These are phyloP conservation scores for Prunus padus DNA, from an alignment of 306 rosid genomes.

Conservation along the genomic window DNA sequence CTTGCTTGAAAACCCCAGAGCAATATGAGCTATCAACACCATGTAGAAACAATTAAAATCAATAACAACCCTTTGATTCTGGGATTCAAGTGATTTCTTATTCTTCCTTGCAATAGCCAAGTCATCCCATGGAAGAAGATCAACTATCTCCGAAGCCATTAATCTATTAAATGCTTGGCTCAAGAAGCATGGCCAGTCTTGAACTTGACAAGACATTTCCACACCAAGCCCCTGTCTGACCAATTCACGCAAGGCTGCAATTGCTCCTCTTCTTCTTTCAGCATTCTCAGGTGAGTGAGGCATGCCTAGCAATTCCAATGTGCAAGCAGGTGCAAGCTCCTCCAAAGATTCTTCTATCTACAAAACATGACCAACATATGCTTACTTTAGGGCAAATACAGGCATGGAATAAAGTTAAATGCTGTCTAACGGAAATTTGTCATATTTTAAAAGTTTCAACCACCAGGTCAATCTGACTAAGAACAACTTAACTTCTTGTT, in stretches of 20 bases:
- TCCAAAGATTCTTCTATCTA: conserved; percentile 98
- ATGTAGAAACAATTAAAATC: conserved; percentile 76
- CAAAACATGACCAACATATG: conserved; percentile 29
- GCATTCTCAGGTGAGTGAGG: conserved; percentile 63
- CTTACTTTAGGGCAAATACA: not conserved
- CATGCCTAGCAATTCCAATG: conserved; percentile 81
- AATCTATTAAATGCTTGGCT: conserved; percentile 75
- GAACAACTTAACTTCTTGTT: not conserved
- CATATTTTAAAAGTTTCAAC: not conserved
- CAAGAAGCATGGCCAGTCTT: conserved; percentile 91
- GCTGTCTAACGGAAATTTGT: not conserved
- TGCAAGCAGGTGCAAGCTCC: conserved; percentile 98
- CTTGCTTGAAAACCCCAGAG: conserved; percentile 88
- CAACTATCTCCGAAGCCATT: conserved; percentile 77
- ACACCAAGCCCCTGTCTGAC: conserved; percentile 94
- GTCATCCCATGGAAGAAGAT: conserved; percentile 92
- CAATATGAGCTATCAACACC: conserved; percentile 75
- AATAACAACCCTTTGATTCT: conserved; percentile 79
- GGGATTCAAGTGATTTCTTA: conserved; percentile 90
- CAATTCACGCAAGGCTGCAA: conserved; percentile 89
- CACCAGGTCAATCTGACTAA: not conserved
- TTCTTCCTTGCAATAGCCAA: conserved; percentile 77
- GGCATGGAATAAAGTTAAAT: not conserved
- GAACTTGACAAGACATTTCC: conserved; percentile 79
- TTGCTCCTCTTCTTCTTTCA: conserved; percentile 86